These are phyloP conservation scores for Pseudoscleropodium purum DNA, from an alignment of 225 moss, liverwort and hornwort species.

Conservation along the genomic window DNA sequence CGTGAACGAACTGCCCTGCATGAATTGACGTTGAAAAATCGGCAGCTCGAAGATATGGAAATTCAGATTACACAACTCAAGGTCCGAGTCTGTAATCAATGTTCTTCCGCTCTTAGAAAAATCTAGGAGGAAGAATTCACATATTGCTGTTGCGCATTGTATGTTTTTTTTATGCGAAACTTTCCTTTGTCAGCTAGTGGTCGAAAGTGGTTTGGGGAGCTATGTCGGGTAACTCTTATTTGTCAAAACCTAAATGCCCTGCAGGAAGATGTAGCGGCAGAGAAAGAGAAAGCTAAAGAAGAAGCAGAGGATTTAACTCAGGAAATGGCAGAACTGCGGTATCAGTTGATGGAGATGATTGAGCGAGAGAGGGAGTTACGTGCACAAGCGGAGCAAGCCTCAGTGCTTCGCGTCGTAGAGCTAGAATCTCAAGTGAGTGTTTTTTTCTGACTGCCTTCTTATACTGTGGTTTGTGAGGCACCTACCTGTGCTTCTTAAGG, in stretches of 20 bases:
- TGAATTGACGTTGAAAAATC: slow-evolving; percentile 19
- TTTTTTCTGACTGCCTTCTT: neutral
- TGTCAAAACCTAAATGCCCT: neutral
- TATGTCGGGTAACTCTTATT: neutral
- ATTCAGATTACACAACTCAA: slow-evolving; percentile 13
- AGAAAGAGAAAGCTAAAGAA: slow-evolving; percentile 45
- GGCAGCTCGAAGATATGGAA: slow-evolving; percentile 21
- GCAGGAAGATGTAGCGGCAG: slow-evolving; percentile 38
- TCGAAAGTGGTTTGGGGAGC: neutral
- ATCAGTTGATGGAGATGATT: slow-evolving; percentile 57
- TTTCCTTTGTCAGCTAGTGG: neutral
- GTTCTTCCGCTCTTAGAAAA: neutral
- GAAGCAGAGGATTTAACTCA: slow-evolving; percentile 63
- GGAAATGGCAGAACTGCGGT: slow-evolving; percentile 64
- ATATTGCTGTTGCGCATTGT: neutral
- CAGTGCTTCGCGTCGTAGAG: slow-evolving; percentile 58
- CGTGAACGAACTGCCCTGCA: slow-evolving; percentile 20
- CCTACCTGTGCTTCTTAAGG: neutral
- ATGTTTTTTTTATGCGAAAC: neutral
- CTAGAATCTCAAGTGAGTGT: slow-evolving; percentile 42
- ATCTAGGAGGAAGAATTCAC: neutral
- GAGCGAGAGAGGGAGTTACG: slow-evolving; percentile 59
- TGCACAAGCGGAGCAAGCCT: slow-evolving; percentile 51
- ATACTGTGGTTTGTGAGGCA: neutral
- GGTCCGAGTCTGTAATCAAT: slow-evolving; percentile 9